Base-by-base conservation (phyloP, 805 yeast genomes). In the Candida endomychidarum region DNA sequence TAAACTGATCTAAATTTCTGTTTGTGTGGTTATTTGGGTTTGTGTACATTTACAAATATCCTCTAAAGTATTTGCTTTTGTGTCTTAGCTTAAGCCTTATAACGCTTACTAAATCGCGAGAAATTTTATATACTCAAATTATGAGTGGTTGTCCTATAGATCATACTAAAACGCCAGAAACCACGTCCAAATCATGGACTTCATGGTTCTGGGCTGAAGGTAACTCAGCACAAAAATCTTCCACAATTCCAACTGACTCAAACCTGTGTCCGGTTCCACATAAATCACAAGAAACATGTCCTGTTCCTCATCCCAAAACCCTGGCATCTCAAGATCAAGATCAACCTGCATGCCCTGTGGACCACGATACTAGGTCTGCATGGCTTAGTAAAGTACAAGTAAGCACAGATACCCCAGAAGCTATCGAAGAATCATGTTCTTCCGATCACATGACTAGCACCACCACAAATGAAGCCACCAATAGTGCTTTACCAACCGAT, bases 401-500 rank as follows among this genome's bases (percentile, higher is more conserved):
- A 1, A 34, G 61, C 5, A 51, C 70, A 3, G 50, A 49, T 4
- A 47, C 45, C 6, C 56, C 53, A 3, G 71, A 62, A 39, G 75
- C 75, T 8, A 58, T 74, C 6, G 80, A 72, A 42, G 34, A 32
- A 12, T 21, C 34, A 3, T 45, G 46, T 26, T 30, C 51, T 4
- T 45, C 51, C 6, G 63, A 52, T 8, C 41, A 15, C 5, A 29
- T 17, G 14, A 16, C 22, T 11, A 3, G 40, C 26, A 47, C 17
- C 45, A 47, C 41, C 34, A 43, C 3, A 49, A 40, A 2, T 54
- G 60, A 3, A 78, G 82, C 49, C 69, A 78, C 67, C 29, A 42
- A 49, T 21, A 65, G 68, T 0, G 53, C 62, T 1, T 64, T 89
- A 23, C 84, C 95, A 0, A 75, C 75, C n/a, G 86, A 83, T 1